Conservation (phyloP, 805 yeast species). For the Myxozyma sirexii region DNA sequence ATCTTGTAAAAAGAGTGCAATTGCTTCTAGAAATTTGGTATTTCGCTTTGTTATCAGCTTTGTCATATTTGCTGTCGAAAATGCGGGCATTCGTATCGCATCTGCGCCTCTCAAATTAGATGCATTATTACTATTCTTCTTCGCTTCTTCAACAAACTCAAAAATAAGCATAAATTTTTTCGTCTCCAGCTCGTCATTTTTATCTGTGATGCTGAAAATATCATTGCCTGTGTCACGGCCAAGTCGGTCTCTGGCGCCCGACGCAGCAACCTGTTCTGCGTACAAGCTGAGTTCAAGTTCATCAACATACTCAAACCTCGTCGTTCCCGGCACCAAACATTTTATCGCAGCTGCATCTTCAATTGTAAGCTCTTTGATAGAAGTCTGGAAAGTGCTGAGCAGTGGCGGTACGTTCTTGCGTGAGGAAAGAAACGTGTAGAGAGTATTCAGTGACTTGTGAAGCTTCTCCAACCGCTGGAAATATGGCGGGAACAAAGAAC, state of each 20-base stretch:
- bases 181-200: not conserved
- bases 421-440: slow-evolving; percentile 63
- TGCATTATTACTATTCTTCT: not conserved
- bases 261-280: slow-evolving; percentile 12
- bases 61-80: slow-evolving; percentile 24
- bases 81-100: slow-evolving; percentile 26
- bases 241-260: slow-evolving; percentile 1
- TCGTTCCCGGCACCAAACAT: slow-evolving; percentile 12
- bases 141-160: slow-evolving; percentile 28
- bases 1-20: slow-evolving; percentile 7
- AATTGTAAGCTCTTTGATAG: slow-evolving; percentile 49
- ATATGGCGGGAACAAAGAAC: not conserved
- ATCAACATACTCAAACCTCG: slow-evolving; percentile 29
- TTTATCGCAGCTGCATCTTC: slow-evolving; percentile 25
- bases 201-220: slow-evolving; percentile 13
- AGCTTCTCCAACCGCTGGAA: slow-evolving; percentile 12
- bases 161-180: slow-evolving; percentile 16
- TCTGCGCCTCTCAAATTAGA: not conserved
- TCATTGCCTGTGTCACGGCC: slow-evolving; percentile 23
- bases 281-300: slow-evolving; percentile 26
- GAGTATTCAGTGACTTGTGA: slow-evolving; percentile 43
- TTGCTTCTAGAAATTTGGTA: slow-evolving; percentile 11
- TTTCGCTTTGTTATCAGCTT: slow-evolving; percentile 25
- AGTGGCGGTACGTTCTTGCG: slow-evolving; percentile 64
- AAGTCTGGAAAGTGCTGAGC: slow-evolving; percentile 54